Percentiles rank a stretch among this genome's conserved stretches.
Conservation (phyloP, 805 yeast species). For the Cyberlindnera amylophila region DNA sequence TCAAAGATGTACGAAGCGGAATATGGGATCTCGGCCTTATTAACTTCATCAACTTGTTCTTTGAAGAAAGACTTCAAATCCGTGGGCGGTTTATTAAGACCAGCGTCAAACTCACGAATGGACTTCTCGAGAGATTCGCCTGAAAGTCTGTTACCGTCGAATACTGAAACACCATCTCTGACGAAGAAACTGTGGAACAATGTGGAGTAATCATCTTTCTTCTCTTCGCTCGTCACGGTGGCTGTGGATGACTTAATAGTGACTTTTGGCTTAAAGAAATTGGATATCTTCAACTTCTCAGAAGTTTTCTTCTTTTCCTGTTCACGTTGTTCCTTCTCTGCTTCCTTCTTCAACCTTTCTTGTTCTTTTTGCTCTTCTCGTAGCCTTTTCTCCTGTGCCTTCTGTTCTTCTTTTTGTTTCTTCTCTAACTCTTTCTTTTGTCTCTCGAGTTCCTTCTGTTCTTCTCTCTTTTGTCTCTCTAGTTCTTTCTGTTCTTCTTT, state of each 20-base stretch:
- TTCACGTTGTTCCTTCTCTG: constrained; percentile 25
- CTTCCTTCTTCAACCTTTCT: constrained; percentile 24
- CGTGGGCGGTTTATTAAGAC: constrained; percentile 3
- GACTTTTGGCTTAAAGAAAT: constrained; percentile 28
- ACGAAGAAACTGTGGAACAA: constrained; percentile 30
- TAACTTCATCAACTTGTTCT: neutral
- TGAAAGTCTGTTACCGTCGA: constrained; percentile 8
- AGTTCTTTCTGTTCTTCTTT: constrained; percentile 22
- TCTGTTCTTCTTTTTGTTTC: constrained; percentile 25
- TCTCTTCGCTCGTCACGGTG: neutral
- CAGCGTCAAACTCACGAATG: constrained; percentile 11
- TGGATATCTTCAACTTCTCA: constrained; percentile 31
- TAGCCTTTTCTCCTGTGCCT: constrained; percentile 17
- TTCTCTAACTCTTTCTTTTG: constrained; percentile 24
- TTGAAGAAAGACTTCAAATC: constrained; percentile 12
- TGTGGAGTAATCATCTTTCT: constrained; percentile 24
- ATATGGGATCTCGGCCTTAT: constrained; percentile 8
- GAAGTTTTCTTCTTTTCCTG: constrained; percentile 36
- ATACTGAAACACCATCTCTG: constrained; percentile 31
- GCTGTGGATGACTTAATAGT: constrained; percentile 16
- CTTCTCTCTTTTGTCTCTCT: constrained; percentile 7
- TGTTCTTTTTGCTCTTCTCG: constrained; percentile 18
- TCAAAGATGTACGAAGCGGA: constrained; percentile 31
- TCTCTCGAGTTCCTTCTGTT: constrained; percentile 22
- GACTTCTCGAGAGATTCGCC: constrained; percentile 3